Conservation (phyloP, 768 basidiomycete species). For the Vararia minispora region DNA sequence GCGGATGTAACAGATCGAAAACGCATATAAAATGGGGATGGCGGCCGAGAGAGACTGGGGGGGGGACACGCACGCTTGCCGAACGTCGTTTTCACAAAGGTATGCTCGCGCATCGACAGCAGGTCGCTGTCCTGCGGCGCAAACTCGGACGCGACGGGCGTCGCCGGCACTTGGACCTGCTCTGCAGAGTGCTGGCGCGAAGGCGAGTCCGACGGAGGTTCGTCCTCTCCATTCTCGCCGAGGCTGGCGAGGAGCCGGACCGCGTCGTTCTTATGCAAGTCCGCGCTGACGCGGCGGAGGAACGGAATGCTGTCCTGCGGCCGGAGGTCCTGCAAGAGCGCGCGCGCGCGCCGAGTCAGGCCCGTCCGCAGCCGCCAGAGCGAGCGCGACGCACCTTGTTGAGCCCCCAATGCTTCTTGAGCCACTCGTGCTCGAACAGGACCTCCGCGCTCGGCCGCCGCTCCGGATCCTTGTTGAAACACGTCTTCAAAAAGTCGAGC, state of each 20-base stretch:
- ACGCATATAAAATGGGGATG: no score
- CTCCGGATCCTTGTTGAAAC: conserved; percentile 83
- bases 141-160: conserved; percentile 15
- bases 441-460: conserved; percentile 75
- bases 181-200: no score
- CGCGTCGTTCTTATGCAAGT: conserved; percentile 64
- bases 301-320: conserved; percentile 95
- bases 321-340: conserved; percentile 63
- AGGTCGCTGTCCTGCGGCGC: conserved; percentile 27
- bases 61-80: conserved; percentile 60
- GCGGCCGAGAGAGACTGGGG: no score
- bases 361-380: no score
- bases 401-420: conserved; percentile 69
- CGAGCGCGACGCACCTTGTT: conserved; percentile 53
- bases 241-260: conserved; percentile 39
- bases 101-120: conserved; percentile 60
- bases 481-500: conserved; percentile 69
- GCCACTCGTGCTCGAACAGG: conserved; percentile 88
- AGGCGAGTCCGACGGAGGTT: conserved; percentile 10
- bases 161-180: no score
- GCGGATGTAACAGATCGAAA: no score
- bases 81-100: conserved; percentile 88
- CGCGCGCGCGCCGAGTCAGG: no score
- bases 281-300: conserved; percentile 81
- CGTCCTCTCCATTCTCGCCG: conserved; percentile 15